phyloP scores from a whole-genome alignment of 805 yeast species.

The Hagleromyces aurorensis region DNA sequence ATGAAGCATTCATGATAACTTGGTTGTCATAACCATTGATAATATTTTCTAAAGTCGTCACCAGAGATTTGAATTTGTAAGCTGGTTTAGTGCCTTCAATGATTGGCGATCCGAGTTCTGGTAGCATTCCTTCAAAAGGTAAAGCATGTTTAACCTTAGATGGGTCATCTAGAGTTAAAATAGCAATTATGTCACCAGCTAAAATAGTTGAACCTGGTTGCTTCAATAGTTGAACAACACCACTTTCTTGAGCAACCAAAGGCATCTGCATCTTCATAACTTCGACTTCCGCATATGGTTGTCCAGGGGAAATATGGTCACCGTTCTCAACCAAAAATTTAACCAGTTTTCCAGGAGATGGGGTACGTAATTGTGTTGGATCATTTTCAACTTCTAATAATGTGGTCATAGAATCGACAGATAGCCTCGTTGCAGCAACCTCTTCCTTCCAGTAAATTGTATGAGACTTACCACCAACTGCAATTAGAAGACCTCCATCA shows the following conservation, averaged over 20 bases:
- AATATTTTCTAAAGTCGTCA: slow-evolving; percentile 64
- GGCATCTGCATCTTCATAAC: slow-evolving; percentile 99
- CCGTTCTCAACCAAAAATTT: slow-evolving; percentile 91
- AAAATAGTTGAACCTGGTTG: slow-evolving; percentile 97
- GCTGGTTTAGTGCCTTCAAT: slow-evolving; percentile 79
- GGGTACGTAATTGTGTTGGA: slow-evolving; percentile 97
- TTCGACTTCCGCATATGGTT: slow-evolving; percentile 96
- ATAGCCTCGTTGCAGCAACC: slow-evolving; percentile 86
- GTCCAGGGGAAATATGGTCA: slow-evolving; percentile 85
- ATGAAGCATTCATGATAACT: slow-evolving; percentile 80
- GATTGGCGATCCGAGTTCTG: slow-evolving; percentile 77
- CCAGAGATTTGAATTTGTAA: slow-evolving; percentile 55
- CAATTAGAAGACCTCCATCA: slow-evolving; percentile 88
- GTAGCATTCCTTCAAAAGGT: slow-evolving; percentile 91
- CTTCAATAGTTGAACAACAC: slow-evolving; percentile 83
- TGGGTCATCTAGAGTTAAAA: slow-evolving; percentile 91
- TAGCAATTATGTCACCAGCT: slow-evolving; percentile 96
- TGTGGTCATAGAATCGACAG: slow-evolving; percentile 94
- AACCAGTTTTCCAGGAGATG: slow-evolving; percentile 97
- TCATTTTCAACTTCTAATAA: slow-evolving; percentile 91
- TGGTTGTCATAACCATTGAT: slow-evolving; percentile 92
- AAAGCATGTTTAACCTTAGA: slow-evolving; percentile 94
- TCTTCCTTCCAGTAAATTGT: slow-evolving; percentile 97
- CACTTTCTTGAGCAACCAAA: slow-evolving; percentile 85
- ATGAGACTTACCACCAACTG: slow-evolving; percentile 89